Conservation (phyloP, 495 filamentous ascomycete species). For the Penicillium waksmanii region DNA sequence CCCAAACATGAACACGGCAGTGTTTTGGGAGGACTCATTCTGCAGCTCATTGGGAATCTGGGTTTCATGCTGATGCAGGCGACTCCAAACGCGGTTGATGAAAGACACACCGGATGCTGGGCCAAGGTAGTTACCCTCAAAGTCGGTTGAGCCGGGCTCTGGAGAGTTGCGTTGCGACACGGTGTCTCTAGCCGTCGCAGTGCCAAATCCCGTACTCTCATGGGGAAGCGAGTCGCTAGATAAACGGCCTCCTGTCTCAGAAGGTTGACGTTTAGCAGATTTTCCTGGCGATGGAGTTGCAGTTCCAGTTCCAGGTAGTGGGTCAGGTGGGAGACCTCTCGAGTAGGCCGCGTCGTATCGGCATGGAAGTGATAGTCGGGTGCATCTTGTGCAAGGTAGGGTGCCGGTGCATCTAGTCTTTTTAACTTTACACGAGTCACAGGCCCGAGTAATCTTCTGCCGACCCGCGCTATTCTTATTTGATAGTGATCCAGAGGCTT, state of each 20-base stretch:
- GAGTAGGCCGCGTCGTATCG: slow-evolving; percentile 50
- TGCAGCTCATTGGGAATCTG: slow-evolving; percentile 37
- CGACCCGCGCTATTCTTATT: slow-evolving; percentile 31
- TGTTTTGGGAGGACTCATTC: slow-evolving; percentile 42
- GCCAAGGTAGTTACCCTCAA: slow-evolving; percentile 52
- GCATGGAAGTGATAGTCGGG: slow-evolving; percentile 43
- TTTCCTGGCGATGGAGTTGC: slow-evolving; percentile 19
- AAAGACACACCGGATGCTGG: slow-evolving; percentile 52
- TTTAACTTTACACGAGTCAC: slow-evolving; percentile 52
- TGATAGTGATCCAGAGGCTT: slow-evolving; percentile 28
- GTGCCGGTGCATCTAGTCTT: slow-evolving; percentile 53
- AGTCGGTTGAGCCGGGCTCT: slow-evolving; percentile 48
- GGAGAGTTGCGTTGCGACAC: slow-evolving; percentile 43
- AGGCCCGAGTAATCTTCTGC: slow-evolving; percentile 52
- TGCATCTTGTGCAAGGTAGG: slow-evolving; percentile 47
- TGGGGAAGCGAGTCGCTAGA: slow-evolving; percentile 18
- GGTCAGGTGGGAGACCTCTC: slow-evolving; percentile 47
- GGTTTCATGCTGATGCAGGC: slow-evolving; percentile 46
- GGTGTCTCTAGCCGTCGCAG: slow-evolving; percentile 3
- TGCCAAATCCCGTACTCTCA: slow-evolving; percentile 10
- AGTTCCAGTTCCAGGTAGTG: slow-evolving; percentile 28
- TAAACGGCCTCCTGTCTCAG: slow-evolving; percentile 7
- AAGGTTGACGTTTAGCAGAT: slow-evolving; percentile 2
- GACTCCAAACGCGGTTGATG: slow-evolving; percentile 50
- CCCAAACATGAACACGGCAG: slow-evolving; percentile 49